Percentiles rank a stretch among this genome's conserved stretches.
Evolutionary conservation across 768 basidiomycete genomes (phyloP).

Genomic region (Psilocybe cyanescens): DNA sequence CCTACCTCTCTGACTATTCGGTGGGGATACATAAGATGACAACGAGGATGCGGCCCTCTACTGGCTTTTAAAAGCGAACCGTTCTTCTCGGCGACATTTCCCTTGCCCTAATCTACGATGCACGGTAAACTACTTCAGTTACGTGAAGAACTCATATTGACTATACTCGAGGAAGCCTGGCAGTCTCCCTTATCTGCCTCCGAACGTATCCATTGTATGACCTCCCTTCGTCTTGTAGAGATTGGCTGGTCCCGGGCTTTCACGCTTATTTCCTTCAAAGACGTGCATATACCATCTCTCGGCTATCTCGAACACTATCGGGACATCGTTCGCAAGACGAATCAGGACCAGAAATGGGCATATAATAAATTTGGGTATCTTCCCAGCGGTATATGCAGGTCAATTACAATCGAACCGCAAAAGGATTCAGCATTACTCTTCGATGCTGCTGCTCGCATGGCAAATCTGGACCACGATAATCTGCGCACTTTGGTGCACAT

Average conservation of each 20-base stretch:
- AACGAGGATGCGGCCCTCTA: too few species aligned
- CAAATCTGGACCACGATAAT: slow-evolving; percentile 16
- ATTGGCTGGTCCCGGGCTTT: not conserved
- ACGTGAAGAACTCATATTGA: not conserved
- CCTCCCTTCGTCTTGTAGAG: not conserved
- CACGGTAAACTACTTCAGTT: not conserved
- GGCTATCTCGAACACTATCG: not conserved
- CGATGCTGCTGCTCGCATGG: not conserved
- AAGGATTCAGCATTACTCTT: not conserved
- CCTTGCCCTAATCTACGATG: not conserved
- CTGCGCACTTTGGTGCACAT: slow-evolving; percentile 25
- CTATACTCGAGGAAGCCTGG: not conserved
- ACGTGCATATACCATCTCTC: not conserved
- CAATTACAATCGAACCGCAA: not conserved
- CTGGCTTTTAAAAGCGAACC: too few species aligned
- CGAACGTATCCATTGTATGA: not conserved
- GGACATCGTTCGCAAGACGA: not conserved
- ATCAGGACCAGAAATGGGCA: not conserved
- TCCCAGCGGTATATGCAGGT: not conserved
- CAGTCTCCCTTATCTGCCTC: not conserved
- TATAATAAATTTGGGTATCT: not conserved
- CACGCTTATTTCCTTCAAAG: not conserved
- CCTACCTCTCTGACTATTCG: not conserved
- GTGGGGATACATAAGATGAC: not conserved
- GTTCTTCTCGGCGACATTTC: not conserved